Evolutionary conservation across 2,329 filamentous ascomycete genomes (phyloP).

Genomic region (Xylariaceae sp.): DNA sequence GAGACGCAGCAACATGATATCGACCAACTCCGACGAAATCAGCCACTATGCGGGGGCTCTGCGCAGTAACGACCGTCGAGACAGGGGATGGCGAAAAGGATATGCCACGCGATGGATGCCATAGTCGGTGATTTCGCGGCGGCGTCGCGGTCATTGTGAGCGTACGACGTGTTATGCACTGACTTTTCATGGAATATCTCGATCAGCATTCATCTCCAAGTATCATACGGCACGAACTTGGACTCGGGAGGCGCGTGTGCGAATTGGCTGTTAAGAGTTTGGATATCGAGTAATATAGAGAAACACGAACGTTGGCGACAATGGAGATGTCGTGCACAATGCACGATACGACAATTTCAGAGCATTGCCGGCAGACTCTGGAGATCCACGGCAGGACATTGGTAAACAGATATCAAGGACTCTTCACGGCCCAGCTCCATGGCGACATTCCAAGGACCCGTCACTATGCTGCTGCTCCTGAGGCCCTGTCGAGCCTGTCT

Average conservation of each 20-base stretch:
- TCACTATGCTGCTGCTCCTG: neutral
- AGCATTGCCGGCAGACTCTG: conserved; percentile 29
- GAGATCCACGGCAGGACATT: conserved; percentile 25
- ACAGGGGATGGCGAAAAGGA: conserved; percentile 25
- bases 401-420: conserved; percentile 10
- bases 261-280: neutral
- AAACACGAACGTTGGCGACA: conserved; percentile 18
- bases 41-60: conserved; percentile 7
- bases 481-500: no score
- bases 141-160: conserved; percentile 26
- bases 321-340: conserved; percentile 12
- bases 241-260: neutral
- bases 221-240: no score
- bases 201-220: no score
- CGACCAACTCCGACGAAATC: conserved; percentile 1
- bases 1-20: conserved; percentile 1
- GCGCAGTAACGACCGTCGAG: conserved; percentile 12
- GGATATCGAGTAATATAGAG: neutral
- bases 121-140: conserved; percentile 26
- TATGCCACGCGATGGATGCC: conserved; percentile 33
- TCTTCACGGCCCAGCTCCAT: conserved; percentile 26
- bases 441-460: conserved; percentile 17
- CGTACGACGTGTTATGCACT: conserved; percentile 8
- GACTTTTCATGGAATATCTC: neutral
- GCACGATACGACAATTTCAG: conserved; percentile 22